Conservation (phyloP, 208 protist genomes). For the Angomonas ambiguus region DNA sequence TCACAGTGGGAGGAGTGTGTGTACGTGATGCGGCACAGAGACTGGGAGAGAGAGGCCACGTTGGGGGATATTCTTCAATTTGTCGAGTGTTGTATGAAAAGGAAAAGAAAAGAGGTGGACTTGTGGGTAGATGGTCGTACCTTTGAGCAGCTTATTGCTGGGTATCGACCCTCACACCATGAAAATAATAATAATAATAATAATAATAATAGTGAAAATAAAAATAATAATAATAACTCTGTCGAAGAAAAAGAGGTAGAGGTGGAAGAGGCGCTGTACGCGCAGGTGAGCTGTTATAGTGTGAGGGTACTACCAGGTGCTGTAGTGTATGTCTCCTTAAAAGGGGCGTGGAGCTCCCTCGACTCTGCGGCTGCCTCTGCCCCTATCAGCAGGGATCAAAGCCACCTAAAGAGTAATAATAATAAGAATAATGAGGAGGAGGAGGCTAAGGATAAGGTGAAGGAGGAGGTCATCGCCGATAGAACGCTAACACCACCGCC, state of each 20-base stretch:
- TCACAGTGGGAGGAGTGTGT: constrained; percentile 20
- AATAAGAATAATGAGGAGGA: neutral
- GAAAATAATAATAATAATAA: neutral
- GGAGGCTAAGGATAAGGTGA: neutral
- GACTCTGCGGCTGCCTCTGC: too few relatives aligned
- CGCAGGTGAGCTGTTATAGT: constrained; percentile 16
- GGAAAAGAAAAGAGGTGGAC: constrained; percentile 8
- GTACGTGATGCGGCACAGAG: constrained; percentile 32
- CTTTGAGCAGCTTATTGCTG: constrained; percentile 11
- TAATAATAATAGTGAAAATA: neutral
- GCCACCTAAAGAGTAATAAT: neutral
- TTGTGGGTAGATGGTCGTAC: constrained; percentile 16
- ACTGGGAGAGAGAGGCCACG: constrained; percentile 23
- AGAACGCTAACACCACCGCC: neutral
- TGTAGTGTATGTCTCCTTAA: constrained; percentile 20
- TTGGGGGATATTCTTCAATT: constrained; percentile 34
- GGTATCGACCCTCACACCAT: constrained; percentile 13
- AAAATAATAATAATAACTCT: too few relatives aligned
- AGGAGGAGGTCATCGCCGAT: neutral
- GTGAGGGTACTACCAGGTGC: constrained; percentile 31
- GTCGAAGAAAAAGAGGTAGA: too few relatives aligned
- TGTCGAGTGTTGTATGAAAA: constrained; percentile 18
- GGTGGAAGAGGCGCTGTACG: neutral
- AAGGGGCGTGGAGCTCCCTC: constrained; percentile 2
- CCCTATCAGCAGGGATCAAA: too few relatives aligned